Percentiles rank a stretch among this genome's conserved stretches.
Evolutionary conservation across 2,329 filamentous ascomycete genomes (phyloP).

Genomic region (Aspergillus udagawae): DNA sequence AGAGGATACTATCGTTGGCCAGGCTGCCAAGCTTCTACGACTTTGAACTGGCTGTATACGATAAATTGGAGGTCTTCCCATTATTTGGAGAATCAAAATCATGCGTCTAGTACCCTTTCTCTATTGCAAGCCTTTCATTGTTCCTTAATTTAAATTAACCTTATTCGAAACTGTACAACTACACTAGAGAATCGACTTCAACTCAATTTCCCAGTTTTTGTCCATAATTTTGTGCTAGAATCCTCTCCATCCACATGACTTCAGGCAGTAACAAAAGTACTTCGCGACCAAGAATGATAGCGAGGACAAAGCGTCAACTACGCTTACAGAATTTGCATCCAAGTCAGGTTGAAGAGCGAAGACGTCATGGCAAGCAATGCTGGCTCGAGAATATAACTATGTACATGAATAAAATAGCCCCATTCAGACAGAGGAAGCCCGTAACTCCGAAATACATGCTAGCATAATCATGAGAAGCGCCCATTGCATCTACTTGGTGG

Average conservation of each 20-base stretch:
- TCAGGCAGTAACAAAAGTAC: background rate
- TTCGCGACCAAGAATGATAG: too few species aligned
- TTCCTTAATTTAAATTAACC: slow-evolving; percentile 11
- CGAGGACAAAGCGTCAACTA: background rate
- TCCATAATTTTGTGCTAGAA: background rate
- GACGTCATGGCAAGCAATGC: background rate
- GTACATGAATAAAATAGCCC: background rate
- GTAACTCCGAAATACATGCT: background rate
- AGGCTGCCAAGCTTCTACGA: slow-evolving; percentile 82
- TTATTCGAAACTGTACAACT: slow-evolving; percentile 19
- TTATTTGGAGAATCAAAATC: slow-evolving; percentile 26
- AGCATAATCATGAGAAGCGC: background rate
- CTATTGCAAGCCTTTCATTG: slow-evolving; percentile 17
- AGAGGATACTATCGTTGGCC: slow-evolving; percentile 79
- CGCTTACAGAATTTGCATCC: background rate
- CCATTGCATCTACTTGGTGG: background rate
- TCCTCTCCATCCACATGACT: background rate
- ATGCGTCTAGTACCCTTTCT: slow-evolving; percentile 32
- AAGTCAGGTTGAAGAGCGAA: background rate
- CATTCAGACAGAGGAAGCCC: background rate
- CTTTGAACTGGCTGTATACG: slow-evolving; percentile 50
- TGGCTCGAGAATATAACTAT: background rate
- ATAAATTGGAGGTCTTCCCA: slow-evolving; percentile 10
- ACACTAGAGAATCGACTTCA: slow-evolving; percentile 16
- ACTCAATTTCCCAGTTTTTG: slow-evolving; percentile 4